Evolutionary conservation across 2,329 filamentous ascomycete genomes (phyloP).

Genomic region (Talaromyces sp.): DNA sequence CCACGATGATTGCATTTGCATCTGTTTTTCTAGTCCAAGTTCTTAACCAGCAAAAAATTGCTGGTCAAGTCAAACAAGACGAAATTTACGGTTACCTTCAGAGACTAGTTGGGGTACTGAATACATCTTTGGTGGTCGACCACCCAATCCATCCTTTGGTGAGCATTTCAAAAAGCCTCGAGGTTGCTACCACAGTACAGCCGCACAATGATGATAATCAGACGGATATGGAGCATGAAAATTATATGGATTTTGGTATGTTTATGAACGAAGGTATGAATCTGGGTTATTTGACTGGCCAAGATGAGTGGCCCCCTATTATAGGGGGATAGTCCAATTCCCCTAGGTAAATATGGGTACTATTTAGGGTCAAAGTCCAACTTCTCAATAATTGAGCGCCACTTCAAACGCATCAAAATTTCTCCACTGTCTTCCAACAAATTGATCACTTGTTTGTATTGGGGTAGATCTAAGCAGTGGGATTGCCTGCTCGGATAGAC

Average conservation of each 20-base stretch:
- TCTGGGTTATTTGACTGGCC: not conserved
- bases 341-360: not conserved
- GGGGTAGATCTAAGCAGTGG: conserved; percentile 32
- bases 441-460: conserved; percentile 5
- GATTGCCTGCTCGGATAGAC: conserved; percentile 35
- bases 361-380: not conserved
- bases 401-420: conserved; percentile 39
- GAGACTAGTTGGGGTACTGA: not conserved
- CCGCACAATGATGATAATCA: not conserved
- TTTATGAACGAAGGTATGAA: not conserved
- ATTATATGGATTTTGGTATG: not conserved
- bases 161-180: not conserved
- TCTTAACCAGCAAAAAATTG: conserved; percentile 38
- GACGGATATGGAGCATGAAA: not conserved
- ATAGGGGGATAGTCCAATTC: no score
- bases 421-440: conserved; percentile 22
- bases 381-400: conserved; percentile 23
- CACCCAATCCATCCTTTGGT: not conserved
- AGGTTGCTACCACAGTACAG: not conserved
- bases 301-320: not conserved
- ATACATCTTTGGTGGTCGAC: not conserved
- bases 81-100: not conserved
- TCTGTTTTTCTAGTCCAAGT: conserved; percentile 13
- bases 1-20: conserved; percentile 15
- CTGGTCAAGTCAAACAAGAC: conserved; percentile 18